Base-by-base conservation (phyloP, 805 yeast genomes). In the Ogataea parapolymorpha region DNA sequence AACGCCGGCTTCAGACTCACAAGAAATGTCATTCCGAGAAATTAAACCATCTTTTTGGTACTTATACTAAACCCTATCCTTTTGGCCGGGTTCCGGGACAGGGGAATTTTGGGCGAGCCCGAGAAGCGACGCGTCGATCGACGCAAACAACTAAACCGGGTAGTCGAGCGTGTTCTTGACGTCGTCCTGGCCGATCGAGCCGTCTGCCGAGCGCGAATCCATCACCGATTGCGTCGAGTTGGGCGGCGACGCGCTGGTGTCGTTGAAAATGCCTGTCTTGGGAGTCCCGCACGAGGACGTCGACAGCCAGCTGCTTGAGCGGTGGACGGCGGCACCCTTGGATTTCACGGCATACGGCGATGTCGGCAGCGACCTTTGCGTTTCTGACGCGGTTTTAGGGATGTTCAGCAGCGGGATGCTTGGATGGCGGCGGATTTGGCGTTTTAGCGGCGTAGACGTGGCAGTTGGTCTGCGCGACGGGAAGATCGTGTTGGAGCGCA, bases 81-180 rank as follows among this genome's bases (percentile, higher is more conserved):
- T 41, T 41, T 35, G 27, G 18, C 44, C 44, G 44, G 17, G 20
- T 24, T 16, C 35, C 37, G 38, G 45, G 35, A 26, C 35, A 23
- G 26, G 25, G 37, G 37, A 31, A 34, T 24, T 16, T 26, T 12
- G 17, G 14, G 13, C 10, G 24, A 26, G n/a, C 15, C 10, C 12
- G 6, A 29, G 8, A 4, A 30, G 17, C 44, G 44, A 35, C 44
- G 44, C 44, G 44, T 7, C 44, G 44, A 35, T 39, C 23, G 42
- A 32, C 42, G 27, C 31, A 11, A 10, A 26, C 16, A 9, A 5
- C 29, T 20, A 34, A 8, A 14, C 7, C 9, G 31, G 13, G 26
- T 34, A 37, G 7, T 40, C 35, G 5, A 23, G 26, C 5, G 43
- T 29, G 24, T 40, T 35, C 25, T 40, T 40, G 24, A 40, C 27